phyloP scores from a whole-genome alignment of 176 grass and related monocot genomes.

The Eragrostis nindensis region DNA sequence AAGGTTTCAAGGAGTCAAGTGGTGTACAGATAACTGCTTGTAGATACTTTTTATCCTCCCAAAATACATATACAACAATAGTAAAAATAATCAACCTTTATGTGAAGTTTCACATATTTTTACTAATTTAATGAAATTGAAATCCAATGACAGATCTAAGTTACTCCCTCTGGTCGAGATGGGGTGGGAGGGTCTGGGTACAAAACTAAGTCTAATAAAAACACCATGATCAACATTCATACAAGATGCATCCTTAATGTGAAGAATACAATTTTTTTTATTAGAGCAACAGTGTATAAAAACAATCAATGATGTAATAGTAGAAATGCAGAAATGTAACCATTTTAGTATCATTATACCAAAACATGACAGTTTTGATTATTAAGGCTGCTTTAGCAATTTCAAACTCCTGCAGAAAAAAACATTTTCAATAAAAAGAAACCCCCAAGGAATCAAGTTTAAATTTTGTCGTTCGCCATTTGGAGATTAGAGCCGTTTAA shows the following conservation, averaged over 20 bases:
- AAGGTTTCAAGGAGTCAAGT: conserved; percentile 1
- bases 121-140: neutral
- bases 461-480: neutral
- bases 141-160: neutral
- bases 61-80: neutral
- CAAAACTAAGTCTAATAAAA: neutral
- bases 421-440: neutral
- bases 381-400: neutral
- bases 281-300: neutral
- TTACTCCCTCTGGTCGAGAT: neutral
- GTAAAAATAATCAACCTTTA: conserved; percentile 8
- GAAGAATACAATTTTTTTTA: neutral
- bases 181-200: too few species aligned
- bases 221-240: neutral
- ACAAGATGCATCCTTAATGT: neutral
- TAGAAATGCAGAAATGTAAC: neutral
- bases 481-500: neutral
- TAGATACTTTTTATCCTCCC: neutral
- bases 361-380: conserved; percentile 6
- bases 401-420: conserved; percentile 1
- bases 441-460: neutral
- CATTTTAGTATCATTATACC: neutral
- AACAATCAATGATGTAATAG: neutral
- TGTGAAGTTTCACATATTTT: neutral
- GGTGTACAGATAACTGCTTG: neutral